These are phyloP conservation scores for Limnomonas spitsbergensis DNA, from an alignment of 139 green algal genomes.

Conservation along the genomic window DNA sequence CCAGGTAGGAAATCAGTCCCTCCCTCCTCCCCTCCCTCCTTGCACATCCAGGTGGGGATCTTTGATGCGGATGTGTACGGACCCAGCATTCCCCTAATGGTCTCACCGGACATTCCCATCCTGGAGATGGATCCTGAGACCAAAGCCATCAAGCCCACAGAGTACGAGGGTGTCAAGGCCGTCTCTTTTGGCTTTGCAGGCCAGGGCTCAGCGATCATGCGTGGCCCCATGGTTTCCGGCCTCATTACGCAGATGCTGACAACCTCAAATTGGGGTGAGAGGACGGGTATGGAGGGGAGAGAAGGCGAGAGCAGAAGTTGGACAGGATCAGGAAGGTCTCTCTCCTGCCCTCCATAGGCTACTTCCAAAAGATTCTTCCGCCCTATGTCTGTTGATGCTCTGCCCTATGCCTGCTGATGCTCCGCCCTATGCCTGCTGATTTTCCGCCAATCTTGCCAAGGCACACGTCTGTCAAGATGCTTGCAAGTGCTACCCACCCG, in stretches of 20 bases:
- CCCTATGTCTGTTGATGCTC: no score
- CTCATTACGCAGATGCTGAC: slow-evolving; percentile 94
- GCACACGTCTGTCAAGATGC: no score
- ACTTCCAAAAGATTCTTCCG: no score
- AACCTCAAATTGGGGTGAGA: slow-evolving; percentile 81
- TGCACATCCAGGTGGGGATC: slow-evolving; percentile 76
- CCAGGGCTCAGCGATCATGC: slow-evolving; percentile 96
- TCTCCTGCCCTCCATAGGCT: background rate
- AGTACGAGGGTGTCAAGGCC: slow-evolving; percentile 93
- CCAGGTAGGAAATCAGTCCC: no score
- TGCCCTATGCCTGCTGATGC: no score
- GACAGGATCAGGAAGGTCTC: background rate
- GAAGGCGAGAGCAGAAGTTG: no score
- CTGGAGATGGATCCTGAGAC: slow-evolving; percentile 76
- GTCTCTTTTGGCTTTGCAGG: slow-evolving; percentile 98
- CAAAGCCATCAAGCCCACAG: slow-evolving; percentile 72
- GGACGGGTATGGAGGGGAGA: no score
- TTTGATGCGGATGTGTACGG: slow-evolving; percentile 98
- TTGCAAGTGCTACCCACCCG: no score
- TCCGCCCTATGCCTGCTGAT: no score
- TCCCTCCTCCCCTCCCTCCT: no score
- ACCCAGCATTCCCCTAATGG: slow-evolving; percentile 93
- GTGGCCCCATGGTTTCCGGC: slow-evolving; percentile 94
- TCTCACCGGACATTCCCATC: slow-evolving; percentile 74
- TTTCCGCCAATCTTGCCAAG: no score